A percentile compares a stretch with the other conserved stretches of the same genome.
These are phyloP conservation scores for Dipodascus albidus DNA, from an alignment of 805 yeast genomes.

Conservation along the genomic window DNA sequence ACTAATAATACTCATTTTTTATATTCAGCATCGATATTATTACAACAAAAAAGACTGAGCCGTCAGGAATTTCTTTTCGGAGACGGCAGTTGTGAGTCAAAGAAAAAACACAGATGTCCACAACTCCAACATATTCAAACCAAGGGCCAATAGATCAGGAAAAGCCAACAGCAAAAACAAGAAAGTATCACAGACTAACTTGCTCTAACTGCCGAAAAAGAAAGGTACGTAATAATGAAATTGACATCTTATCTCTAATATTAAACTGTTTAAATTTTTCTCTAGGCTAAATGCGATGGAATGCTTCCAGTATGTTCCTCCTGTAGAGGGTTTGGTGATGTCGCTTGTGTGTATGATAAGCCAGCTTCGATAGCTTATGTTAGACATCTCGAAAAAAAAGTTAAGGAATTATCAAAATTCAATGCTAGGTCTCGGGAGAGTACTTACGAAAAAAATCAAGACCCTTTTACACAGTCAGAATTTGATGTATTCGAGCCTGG, in stretches of 20 bases:
- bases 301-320: conserved; percentile 12
- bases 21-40: background rate
- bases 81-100: background rate
- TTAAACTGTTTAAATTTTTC: background rate
- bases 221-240: conserved; percentile 12
- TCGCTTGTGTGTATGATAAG: conserved; percentile 14
- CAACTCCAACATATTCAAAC: background rate
- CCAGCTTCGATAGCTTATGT: conserved; percentile 19
- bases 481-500: background rate
- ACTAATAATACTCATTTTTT: background rate
- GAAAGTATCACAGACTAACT: conserved; percentile 13
- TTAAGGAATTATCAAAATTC: conserved; percentile 7
- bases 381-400: conserved; percentile 13
- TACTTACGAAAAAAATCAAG: background rate
- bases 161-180: background rate
- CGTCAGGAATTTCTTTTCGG: background rate
- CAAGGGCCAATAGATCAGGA: background rate
- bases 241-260: too few species aligned
- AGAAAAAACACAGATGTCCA: background rate
- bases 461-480: background rate
- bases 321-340: conserved; percentile 11
- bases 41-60: background rate
- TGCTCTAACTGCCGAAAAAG: conserved; percentile 15
- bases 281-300: conserved; percentile 16
- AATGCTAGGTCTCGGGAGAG: background rate